Percentiles rank a stretch among this genome's conserved stretches.
phyloP scores from a whole-genome alignment of 129 eudicot species.

The Mikania micrantha region DNA sequence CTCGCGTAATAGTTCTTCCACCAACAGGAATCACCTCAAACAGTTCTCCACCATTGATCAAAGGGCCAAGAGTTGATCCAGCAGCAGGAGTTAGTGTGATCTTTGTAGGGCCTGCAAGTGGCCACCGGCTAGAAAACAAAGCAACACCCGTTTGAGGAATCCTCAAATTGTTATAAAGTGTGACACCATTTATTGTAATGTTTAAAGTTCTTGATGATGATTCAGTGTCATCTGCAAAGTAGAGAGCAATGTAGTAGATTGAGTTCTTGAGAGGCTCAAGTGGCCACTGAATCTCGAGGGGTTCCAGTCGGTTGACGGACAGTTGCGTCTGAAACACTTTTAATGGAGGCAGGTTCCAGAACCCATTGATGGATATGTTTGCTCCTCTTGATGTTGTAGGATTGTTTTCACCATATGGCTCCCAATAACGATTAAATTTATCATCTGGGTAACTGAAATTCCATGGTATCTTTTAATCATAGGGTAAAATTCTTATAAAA shows the following conservation, averaged over 20 bases:
- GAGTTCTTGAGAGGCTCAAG: slow-evolving; percentile 39
- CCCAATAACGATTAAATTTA: slow-evolving; percentile 80
- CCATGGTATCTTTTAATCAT: slow-evolving; percentile 10
- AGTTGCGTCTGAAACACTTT: slow-evolving; percentile 61
- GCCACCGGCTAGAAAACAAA: slow-evolving; percentile 67
- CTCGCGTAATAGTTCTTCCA: slow-evolving; percentile 60
- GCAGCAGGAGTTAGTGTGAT: slow-evolving; percentile 41
- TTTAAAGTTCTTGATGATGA: slow-evolving; percentile 34
- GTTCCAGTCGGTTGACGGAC: slow-evolving; percentile 16
- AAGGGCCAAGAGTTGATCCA: slow-evolving; percentile 46
- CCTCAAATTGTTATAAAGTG: slow-evolving; percentile 37
- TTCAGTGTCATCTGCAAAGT: slow-evolving; percentile 58
- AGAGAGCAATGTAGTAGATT: slow-evolving; percentile 59
- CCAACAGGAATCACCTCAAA: slow-evolving; percentile 46
- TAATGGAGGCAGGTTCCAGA: slow-evolving; percentile 79
- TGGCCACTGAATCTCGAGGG: slow-evolving; percentile 63
- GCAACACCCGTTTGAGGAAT: slow-evolving; percentile 45
- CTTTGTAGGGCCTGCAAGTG: slow-evolving; percentile 50
- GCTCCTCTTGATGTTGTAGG: slow-evolving; percentile 28
- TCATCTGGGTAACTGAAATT: slow-evolving; percentile 77
- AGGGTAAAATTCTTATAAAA: no score
- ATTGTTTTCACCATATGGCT: slow-evolving; percentile 50
- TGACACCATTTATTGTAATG: slow-evolving; percentile 40
- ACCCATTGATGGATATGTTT: slow-evolving; percentile 55
- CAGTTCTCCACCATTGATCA: slow-evolving; percentile 51